These are phyloP conservation scores for Quercus tomentella DNA, from an alignment of 331 rosid species.

Conservation along the genomic window DNA sequence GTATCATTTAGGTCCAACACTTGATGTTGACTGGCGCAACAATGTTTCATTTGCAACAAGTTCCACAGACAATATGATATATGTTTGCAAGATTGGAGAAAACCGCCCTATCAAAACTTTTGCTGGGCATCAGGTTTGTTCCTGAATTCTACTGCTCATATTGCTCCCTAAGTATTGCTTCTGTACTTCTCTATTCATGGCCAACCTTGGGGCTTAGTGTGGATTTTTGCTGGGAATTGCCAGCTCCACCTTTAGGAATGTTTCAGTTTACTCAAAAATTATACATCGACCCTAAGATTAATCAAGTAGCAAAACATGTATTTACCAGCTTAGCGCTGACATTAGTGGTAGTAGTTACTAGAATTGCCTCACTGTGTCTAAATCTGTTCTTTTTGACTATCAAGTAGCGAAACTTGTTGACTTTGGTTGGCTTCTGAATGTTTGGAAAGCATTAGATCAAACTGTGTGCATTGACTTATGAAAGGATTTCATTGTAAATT, in stretches of 20 bases:
- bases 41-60: slow-evolving; percentile 87
- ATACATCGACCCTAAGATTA: background rate
- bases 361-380: slow-evolving; percentile 11
- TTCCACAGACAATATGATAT: slow-evolving; percentile 85
- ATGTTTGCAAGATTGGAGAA: slow-evolving; percentile 96
- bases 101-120: slow-evolving; percentile 71
- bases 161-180: background rate
- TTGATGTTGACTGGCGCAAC: slow-evolving; percentile 98
- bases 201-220: background rate
- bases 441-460: background rate
- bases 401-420: background rate
- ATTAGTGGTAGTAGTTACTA: background rate
- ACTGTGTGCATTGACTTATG: background rate
- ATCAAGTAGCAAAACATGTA: background rate
- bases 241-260: background rate
- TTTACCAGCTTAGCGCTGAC: background rate
- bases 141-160: slow-evolving; percentile 11
- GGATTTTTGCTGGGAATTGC: background rate
- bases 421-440: slow-evolving; percentile 1
- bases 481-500: background rate
- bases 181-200: background rate
- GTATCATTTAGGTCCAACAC: slow-evolving; percentile 74
- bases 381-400: background rate
- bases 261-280: background rate
- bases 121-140: slow-evolving; percentile 82